phyloP scores from a whole-genome alignment of 2,329 filamentous ascomycete species.

The Hypoxylon sp. region DNA sequence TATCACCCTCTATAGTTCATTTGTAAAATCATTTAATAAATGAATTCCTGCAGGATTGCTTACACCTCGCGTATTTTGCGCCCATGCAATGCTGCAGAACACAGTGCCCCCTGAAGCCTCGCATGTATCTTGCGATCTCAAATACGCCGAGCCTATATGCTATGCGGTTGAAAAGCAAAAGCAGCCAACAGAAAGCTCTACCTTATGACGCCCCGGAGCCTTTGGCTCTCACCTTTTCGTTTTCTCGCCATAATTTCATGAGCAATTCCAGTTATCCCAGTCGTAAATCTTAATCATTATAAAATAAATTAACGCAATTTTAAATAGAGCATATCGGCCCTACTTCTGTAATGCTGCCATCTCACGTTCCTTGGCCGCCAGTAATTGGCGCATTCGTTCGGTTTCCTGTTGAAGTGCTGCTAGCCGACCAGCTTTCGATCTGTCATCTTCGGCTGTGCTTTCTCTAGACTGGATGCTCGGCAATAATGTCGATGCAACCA shows the following conservation, averaged over 20 bases:
- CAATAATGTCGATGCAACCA: conserved; percentile 52
- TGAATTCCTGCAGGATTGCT: conserved; percentile 11
- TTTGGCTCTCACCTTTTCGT: conserved; percentile 16
- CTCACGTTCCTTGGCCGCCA: conserved; percentile 81
- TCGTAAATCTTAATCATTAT: conserved; percentile 37
- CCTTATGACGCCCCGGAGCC: conserved; percentile 26
- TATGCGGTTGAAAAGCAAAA: conserved; percentile 36
- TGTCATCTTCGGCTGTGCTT: conserved; percentile 63
- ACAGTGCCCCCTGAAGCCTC: conserved; percentile 19
- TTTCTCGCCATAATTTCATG: conserved; percentile 27
- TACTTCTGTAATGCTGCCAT: conserved; percentile 67
- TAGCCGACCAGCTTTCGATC: conserved; percentile 72
- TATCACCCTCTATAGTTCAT: conserved; percentile 15
- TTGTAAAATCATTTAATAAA: conserved; percentile 6
- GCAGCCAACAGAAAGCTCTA: conserved; percentile 13
- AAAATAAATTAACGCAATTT: conserved; percentile 18
- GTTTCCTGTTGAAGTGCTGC: conserved; percentile 79
- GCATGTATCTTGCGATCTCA: conserved; percentile 24
- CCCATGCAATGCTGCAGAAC: conserved; percentile 20
- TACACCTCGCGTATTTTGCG: conserved; percentile 13
- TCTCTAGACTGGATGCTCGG: conserved; percentile 50
- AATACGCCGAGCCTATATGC: conserved; percentile 41
- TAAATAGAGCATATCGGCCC: neutral
- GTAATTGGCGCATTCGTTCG: conserved; percentile 80
- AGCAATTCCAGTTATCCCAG: conserved; percentile 26